Evolutionary conservation across 495 filamentous ascomycete genomes (phyloP), one percentile per base, ranked within the genome.

Genomic region (Rhypophila decipiens): DNA sequence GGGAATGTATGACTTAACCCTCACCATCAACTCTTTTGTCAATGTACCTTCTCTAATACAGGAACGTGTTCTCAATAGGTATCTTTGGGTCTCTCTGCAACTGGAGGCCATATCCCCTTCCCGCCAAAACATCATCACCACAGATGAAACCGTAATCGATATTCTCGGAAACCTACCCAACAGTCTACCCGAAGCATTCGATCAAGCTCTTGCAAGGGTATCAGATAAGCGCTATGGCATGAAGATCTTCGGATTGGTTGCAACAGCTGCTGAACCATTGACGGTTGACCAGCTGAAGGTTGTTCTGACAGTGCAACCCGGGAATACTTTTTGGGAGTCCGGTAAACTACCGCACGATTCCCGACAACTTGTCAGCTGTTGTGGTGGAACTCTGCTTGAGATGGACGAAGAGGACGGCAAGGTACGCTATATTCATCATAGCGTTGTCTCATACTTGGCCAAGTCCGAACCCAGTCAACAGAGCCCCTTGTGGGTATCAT

Each of bases 361-460:
- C 0, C 42, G 27, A 12, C 39, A 38, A 20, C 22, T 49, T 13
- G 34, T 44, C 0, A 4, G 24, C 0, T 24, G 17, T 27, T 49
- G 40, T 27, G 47, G 47, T 0, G 47, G 47, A 0, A 22, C 18
- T 0, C 17, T 49, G 4, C 18, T 49, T 0, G 1, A 44, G 0
- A 0, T 49, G 1, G 47, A 49, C 8, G 47, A 49, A n/a, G 39
- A 49, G 21, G 47, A 49, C 15, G 0, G 1, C n/a, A 5, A 3
- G 0, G 47, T 49, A 7, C 47, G 39, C 0, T 49, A 43, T 39
- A 49, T 44, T 3, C 47, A 49, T 1, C 47, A 49, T 21, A 49
- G 47, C 13, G 47, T 49, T 8, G 7, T 35, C 12, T n/a, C 39
- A 0, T 31, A 49, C n/a, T 1, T 49, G 15, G 20, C 24, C 40